phyloP scores from a whole-genome alignment of 2,329 filamentous ascomycete genomes.

The Epichloe coenophiala region DNA sequence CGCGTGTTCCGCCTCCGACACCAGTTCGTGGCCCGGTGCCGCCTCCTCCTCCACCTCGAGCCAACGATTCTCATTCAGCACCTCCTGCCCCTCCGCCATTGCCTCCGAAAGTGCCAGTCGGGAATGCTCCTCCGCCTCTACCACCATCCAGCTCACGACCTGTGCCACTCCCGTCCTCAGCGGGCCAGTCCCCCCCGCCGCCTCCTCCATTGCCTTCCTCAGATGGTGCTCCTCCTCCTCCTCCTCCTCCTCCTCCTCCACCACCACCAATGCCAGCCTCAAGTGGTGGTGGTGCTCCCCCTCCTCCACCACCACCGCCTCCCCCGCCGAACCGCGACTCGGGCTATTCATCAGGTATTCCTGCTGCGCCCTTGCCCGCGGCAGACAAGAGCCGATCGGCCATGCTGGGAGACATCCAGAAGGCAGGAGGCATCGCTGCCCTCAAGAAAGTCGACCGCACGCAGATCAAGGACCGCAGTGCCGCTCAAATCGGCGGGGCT shows the following conservation, averaged over 20 bases:
- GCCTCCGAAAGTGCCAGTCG: slow-evolving; percentile 33
- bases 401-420: slow-evolving; percentile 57
- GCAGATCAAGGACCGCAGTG: slow-evolving; percentile 61
- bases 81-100: slow-evolving; percentile 28
- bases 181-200: slow-evolving; percentile 10
- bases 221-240: slow-evolving; percentile 21
- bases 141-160: slow-evolving; percentile 39
- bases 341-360: slow-evolving; percentile 40
- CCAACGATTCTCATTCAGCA: slow-evolving; percentile 15
- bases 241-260: slow-evolving; percentile 18
- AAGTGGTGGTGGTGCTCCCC: slow-evolving; percentile 12
- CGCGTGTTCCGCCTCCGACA: slow-evolving; percentile 60
- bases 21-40: slow-evolving; percentile 59
- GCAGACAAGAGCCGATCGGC: slow-evolving; percentile 39
- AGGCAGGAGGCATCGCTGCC: slow-evolving; percentile 49
- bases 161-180: slow-evolving; percentile 37
- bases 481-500: slow-evolving; percentile 40
- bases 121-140: slow-evolving; percentile 32
- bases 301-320: slow-evolving; percentile 31
- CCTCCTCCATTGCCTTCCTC: slow-evolving; percentile 16
- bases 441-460: slow-evolving; percentile 63
- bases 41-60: slow-evolving; percentile 49
- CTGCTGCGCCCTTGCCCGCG: slow-evolving; percentile 28
- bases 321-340: slow-evolving; percentile 45
- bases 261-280: slow-evolving; percentile 20